phyloP scores from a whole-genome alignment of 139 green algal species.

The Edaphochlamys debaryana region DNA sequence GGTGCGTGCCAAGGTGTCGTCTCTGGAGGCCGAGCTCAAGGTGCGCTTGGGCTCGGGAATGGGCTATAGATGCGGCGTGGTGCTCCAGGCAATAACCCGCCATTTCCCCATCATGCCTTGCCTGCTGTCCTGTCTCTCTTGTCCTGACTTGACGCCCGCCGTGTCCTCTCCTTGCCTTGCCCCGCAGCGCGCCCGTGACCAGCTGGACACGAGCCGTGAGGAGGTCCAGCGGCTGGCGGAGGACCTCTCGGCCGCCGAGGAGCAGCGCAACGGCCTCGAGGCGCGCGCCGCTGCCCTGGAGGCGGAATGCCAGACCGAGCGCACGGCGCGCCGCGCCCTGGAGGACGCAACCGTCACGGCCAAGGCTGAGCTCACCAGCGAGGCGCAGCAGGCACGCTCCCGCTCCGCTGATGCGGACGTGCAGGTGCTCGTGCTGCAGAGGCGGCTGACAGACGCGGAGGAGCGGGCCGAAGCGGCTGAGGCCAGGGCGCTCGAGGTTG shows the following conservation, averaged over 20 bases:
- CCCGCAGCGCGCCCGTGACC: too few species aligned
- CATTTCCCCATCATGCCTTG: too few species aligned
- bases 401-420: neutral
- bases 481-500: neutral
- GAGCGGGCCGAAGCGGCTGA: neutral
- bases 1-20: too few species aligned
- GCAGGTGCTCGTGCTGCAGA: neutral
- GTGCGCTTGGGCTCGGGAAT: neutral
- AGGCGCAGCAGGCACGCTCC: neutral
- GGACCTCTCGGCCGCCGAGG: too few species aligned
- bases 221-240: too few species aligned
- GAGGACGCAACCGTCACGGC: neutral
- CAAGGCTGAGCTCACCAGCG: neutral
- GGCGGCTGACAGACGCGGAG: neutral
- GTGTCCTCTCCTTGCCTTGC: too few species aligned
- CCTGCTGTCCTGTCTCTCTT: too few species aligned
- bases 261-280: neutral
- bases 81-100: too few species aligned
- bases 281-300: neutral
- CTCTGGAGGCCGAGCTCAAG: neutral
- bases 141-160: too few species aligned
- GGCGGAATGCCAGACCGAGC: neutral
- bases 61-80: neutral
- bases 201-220: too few species aligned
- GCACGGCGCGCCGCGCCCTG: neutral